Conservation (phyloP, 139 green algal genomes). For the Micromonas pusilla region DNA sequence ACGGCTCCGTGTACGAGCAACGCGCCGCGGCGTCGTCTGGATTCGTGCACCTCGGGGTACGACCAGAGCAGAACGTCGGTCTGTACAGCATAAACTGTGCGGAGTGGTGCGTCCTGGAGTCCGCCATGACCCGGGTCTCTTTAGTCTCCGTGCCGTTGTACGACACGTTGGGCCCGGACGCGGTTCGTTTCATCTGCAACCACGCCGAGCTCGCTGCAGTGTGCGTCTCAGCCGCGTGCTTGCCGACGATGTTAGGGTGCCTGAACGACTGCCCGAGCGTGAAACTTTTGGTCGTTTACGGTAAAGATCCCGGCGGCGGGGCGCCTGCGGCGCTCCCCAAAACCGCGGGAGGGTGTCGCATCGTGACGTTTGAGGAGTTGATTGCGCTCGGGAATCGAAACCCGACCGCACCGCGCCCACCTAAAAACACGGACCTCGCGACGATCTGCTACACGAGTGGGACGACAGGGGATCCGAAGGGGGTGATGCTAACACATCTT, state of each 20-base stretch:
- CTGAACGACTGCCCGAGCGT: slow-evolving; percentile 66
- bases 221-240: slow-evolving; percentile 35
- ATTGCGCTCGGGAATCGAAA: background rate
- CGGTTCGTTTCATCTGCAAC: slow-evolving; percentile 88
- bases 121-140: slow-evolving; percentile 73
- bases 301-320: background rate
- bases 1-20: background rate
- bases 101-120: slow-evolving; percentile 88
- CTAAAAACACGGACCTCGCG: slow-evolving; percentile 52
- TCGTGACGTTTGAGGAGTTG: slow-evolving; percentile 18
- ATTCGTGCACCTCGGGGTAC: background rate
- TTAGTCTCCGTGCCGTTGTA: slow-evolving; percentile 91
- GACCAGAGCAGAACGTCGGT: slow-evolving; percentile 47
- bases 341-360: slow-evolving; percentile 9
- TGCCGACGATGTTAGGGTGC: slow-evolving; percentile 63
- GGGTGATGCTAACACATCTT: slow-evolving; percentile 42
- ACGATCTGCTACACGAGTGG: slow-evolving; percentile 93
- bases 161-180: slow-evolving; percentile 89
- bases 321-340: background rate
- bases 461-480: slow-evolving; percentile 47
- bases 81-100: slow-evolving; percentile 82
- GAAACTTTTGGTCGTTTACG: slow-evolving; percentile 59
- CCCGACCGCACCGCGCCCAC: background rate
- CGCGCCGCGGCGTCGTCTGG: background rate
- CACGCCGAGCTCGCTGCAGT: slow-evolving; percentile 73